Base-by-base conservation (phyloP, 2,329 filamentous ascomycete species). In the Cladophialophora chaetospira region DNA sequence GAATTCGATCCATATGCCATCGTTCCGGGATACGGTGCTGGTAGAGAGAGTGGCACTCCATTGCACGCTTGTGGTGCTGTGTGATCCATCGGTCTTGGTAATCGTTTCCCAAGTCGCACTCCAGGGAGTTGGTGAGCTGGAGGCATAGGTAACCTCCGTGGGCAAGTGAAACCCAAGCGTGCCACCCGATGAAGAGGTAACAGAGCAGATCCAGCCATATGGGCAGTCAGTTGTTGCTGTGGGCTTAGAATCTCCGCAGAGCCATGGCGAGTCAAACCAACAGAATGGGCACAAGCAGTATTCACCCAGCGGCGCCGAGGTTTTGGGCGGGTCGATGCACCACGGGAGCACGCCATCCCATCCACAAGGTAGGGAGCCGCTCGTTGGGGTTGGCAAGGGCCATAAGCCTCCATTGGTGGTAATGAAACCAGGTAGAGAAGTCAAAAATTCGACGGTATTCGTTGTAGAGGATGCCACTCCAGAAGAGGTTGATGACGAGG, bases 251-350 rank as follows among this genome's bases (percentile, higher is more conserved):
- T 21, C 33, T 17, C 21, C 35, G 15, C 48, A 51, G 29, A 51
- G 35, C 35, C 35, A 29, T n/a, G 35, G 21, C 28, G 19, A 28
- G 33, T 23, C 48, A 25, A 51, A 11, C 17, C 26, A 51, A 17
- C 48, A 51, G 25, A 40, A 51, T 11, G 48, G 48, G 35, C 48
- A 51, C 19, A 51, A 26, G 48, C 48, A 51, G 25, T 51, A 51
- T 42, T 51, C 48, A 15, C 17, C 28, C 19, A 33, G 23, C 15
- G 48, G 5, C 10, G 48, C 48, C 29, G 35, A 13, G 19, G 33
- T 42, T 42, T n/a, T 51, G 15, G 48, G 48, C 21, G 52, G n/a
- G 35, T 38, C n/a, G 35, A 38, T n/a, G 35, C 35, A 38, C 35
- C 35, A 38, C 21, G 35, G 35, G 35, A 8, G 6, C 15, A 38